phyloP scores from a whole-genome alignment of 2,329 filamentous ascomycete species.

The Colletotrichum incanum region DNA sequence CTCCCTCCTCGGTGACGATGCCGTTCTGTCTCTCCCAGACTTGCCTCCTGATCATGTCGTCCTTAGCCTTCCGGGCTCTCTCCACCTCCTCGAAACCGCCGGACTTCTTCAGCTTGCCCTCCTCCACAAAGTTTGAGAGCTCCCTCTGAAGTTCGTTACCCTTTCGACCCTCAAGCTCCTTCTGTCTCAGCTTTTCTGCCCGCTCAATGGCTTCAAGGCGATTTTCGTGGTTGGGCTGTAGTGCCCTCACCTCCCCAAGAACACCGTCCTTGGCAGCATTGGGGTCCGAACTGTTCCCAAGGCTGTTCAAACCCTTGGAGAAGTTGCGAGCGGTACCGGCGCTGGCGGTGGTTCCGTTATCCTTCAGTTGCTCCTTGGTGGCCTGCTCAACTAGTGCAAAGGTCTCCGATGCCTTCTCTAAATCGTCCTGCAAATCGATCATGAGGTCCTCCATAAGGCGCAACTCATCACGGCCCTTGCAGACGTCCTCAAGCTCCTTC shows the following conservation, averaged over 20 bases:
- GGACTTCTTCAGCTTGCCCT: constrained; percentile 95
- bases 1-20: constrained; percentile 58
- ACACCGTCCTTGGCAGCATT: constrained; percentile 90
- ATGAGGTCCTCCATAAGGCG: constrained; percentile 97
- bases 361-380: constrained; percentile 97
- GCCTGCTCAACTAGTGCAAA: constrained; percentile 97
- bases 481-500: constrained; percentile 95
- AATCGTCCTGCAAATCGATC: constrained; percentile 91
- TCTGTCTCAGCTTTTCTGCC: constrained; percentile 92
- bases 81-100: constrained; percentile 96
- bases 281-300: constrained; percentile 75
- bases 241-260: constrained; percentile 90
- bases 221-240: constrained; percentile 95
- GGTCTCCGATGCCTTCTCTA: constrained; percentile 94
- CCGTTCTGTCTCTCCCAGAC: constrained; percentile 80
- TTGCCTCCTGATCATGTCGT: constrained; percentile 88
- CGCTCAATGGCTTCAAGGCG: constrained; percentile 95
- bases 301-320: constrained; percentile 66
- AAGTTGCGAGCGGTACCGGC: constrained; percentile 69
- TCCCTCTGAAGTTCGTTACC: constrained; percentile 88
- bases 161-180: constrained; percentile 84
- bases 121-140: constrained; percentile 86
- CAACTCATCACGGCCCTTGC: constrained; percentile 93
- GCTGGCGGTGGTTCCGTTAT: constrained; percentile 69
- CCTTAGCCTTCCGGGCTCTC: constrained; percentile 84